Conservation (phyloP, 768 basidiomycete genomes). For the Podaxis pistillaris region DNA sequence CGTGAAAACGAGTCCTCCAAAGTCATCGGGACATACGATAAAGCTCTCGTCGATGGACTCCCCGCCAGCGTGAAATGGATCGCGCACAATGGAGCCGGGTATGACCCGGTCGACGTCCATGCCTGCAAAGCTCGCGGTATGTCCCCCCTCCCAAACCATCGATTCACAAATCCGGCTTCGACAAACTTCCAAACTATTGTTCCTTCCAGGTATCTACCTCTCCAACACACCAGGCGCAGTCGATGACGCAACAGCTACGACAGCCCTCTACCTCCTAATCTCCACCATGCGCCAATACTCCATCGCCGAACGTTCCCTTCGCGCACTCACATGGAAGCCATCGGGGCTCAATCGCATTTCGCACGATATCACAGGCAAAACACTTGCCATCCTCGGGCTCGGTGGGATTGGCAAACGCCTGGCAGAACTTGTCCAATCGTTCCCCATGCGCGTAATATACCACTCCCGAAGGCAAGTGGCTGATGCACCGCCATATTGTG, state of each 20-base stretch:
- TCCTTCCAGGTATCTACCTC: conserved; percentile 63
- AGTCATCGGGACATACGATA: conserved; percentile 75
- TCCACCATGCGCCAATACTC: conserved; percentile 76
- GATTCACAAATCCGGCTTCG: neutral
- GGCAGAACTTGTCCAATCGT: conserved; percentile 69
- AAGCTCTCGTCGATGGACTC: conserved; percentile 68
- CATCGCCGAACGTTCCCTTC: conserved; percentile 57
- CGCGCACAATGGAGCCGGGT: conserved; percentile 91
- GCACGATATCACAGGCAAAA: conserved; percentile 67
- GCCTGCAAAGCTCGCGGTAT: conserved; percentile 71
- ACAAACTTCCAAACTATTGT: neutral
- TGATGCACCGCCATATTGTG: conserved; percentile 68
- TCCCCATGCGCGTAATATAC: conserved; percentile 91
- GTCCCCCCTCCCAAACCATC: conserved; percentile 6
- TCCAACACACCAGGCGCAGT: conserved; percentile 92
- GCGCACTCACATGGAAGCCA: conserved; percentile 61
- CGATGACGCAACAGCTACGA: conserved; percentile 89
- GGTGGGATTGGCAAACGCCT: conserved; percentile 76
- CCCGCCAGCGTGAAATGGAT: conserved; percentile 78
- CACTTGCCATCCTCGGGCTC: conserved; percentile 71
- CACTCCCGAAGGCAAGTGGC: conserved; percentile 59
- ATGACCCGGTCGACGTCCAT: conserved; percentile 81
- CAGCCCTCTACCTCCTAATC: conserved; percentile 80
- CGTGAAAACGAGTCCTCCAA: conserved; percentile 67
- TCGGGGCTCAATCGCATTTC: conserved; percentile 42